Evolutionary conservation across 1,139 yeast species (phyloP).

Genomic region (Taphrina flavorubra): DNA sequence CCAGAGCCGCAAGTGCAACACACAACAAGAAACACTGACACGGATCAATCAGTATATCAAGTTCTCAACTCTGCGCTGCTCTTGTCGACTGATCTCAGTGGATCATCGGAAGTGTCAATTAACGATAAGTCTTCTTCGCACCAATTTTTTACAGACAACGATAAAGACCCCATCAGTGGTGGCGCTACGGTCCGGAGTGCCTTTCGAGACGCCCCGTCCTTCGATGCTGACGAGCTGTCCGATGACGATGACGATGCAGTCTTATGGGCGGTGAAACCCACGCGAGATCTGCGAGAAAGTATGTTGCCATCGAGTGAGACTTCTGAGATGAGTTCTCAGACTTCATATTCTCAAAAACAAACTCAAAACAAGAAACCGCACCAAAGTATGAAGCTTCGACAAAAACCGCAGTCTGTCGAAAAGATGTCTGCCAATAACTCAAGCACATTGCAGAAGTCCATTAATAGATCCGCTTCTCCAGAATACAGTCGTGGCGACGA

Average conservation of each 20-base stretch:
- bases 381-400: constrained; percentile 31
- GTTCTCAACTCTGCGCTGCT: too few relatives aligned
- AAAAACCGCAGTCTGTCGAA: background rate
- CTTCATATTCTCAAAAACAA: background rate
- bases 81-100: background rate
- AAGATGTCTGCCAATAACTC: background rate
- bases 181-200: background rate
- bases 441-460: background rate
- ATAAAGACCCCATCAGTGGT: background rate
- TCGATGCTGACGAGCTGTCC: constrained; percentile 54
- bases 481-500: constrained; percentile 37
- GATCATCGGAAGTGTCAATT: background rate
- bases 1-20: background rate
- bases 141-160: background rate
- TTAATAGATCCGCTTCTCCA: constrained; percentile 17
- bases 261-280: constrained; percentile 65
- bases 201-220: constrained; percentile 69
- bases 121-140: background rate
- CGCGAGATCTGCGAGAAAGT: constrained; percentile 42
- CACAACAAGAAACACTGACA: background rate
- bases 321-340: background rate
- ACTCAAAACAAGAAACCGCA: background rate
- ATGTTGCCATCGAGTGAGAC: background rate
- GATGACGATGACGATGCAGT: constrained; percentile 58
- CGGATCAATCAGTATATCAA: background rate